phyloP scores from a whole-genome alignment of 2,329 filamentous ascomycete genomes.

The Penicillium sp. region DNA sequence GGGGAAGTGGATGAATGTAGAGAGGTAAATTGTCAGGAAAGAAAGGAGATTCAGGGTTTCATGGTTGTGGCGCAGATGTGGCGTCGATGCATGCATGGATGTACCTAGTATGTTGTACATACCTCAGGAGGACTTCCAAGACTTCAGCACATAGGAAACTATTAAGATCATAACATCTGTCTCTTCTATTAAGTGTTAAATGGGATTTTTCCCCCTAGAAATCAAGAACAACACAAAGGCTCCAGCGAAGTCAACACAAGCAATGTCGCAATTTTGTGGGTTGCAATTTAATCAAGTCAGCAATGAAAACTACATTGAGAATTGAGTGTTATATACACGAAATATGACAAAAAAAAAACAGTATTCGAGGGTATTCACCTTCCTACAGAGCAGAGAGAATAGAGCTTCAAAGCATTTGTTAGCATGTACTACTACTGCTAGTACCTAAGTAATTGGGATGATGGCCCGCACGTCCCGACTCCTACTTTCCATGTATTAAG shows the following conservation, averaged over 20 bases:
- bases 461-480: background rate
- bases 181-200: background rate
- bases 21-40: slow-evolving; percentile 14
- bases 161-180: background rate
- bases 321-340: background rate
- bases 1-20: slow-evolving; percentile 13
- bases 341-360: background rate
- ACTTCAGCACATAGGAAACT: background rate
- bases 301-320: background rate
- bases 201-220: background rate
- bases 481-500: background rate
- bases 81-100: slow-evolving; percentile 13
- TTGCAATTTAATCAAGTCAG: background rate
- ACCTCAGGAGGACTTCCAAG: background rate
- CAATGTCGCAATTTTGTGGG: background rate
- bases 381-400: background rate
- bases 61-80: slow-evolving; percentile 25
- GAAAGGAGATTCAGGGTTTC: slow-evolving; percentile 24
- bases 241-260: background rate
- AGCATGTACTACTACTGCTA: background rate
- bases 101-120: background rate
- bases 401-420: background rate
- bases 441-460: background rate
- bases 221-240: background rate
- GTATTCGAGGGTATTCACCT: too few relatives aligned